These are phyloP conservation scores for Cinchona pubescens DNA, from an alignment of 257 asterid species.

Conservation along the genomic window DNA sequence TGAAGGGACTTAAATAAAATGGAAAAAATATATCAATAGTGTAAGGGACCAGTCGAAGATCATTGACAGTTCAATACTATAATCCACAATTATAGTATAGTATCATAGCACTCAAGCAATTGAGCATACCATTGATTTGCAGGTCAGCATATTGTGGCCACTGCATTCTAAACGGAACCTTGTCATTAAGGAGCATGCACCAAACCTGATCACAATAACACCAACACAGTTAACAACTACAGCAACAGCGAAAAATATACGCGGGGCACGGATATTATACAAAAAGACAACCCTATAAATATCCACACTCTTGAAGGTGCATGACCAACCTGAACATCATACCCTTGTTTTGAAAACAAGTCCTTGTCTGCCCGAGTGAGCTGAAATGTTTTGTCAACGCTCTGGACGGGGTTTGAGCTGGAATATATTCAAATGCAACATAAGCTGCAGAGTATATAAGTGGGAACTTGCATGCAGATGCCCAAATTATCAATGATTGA, in stretches of 20 bases:
- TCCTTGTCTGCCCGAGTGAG: slow-evolving; percentile 83
- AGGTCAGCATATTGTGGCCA: slow-evolving; percentile 95
- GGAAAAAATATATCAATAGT: not conserved
- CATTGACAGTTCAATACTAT: not conserved
- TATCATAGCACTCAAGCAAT: slow-evolving; percentile 11
- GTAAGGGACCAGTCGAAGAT: not conserved
- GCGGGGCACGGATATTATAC: not conserved
- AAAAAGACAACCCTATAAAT: not conserved
- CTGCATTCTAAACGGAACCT: slow-evolving; percentile 91
- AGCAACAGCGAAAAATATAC: not conserved
- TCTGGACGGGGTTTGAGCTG: slow-evolving; percentile 82
- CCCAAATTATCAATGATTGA: not conserved
- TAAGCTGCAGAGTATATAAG: not conserved
- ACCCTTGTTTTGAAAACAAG: slow-evolving; percentile 69
- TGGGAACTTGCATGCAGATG: not conserved
- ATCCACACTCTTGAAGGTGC: slow-evolving; percentile 7
- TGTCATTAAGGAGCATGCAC: slow-evolving; percentile 97
- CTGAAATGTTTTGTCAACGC: slow-evolving; percentile 81
- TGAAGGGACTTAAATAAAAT: not conserved
- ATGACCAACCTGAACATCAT: slow-evolving; percentile 82
- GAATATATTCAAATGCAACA: slow-evolving; percentile 19
- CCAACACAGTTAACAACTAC: not conserved
- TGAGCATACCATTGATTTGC: slow-evolving; percentile 77
- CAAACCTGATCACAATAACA: slow-evolving; percentile 59
- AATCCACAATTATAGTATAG: slow-evolving; percentile 5